Conservation (phyloP, 148 eudicot genomes). For the Rhododendron kiyosumense region DNA sequence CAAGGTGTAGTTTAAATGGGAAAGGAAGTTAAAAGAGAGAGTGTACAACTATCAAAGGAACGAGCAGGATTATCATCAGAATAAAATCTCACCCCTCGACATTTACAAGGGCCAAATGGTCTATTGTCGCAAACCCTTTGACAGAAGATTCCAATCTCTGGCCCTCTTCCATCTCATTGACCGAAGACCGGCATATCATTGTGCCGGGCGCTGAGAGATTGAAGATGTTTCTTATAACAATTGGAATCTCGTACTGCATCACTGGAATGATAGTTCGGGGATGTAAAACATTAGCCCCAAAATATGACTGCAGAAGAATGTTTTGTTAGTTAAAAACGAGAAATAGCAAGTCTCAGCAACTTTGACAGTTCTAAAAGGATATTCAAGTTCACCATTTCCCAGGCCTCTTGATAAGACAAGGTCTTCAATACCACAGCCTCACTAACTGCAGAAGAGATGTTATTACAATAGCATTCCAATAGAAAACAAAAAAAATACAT, state of each 20-base stretch:
- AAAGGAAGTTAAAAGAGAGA: constrained; percentile 3
- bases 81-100: constrained; percentile 81
- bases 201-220: constrained; percentile 91
- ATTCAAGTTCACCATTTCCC: constrained; percentile 80
- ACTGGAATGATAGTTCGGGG: constrained; percentile 98
- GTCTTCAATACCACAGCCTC: constrained; percentile 87
- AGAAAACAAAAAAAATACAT: neutral
- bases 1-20: constrained; percentile 11
- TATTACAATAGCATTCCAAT: constrained; percentile 10
- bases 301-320: constrained; percentile 73
- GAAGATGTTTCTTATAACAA: constrained; percentile 93
- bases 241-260: constrained; percentile 88
- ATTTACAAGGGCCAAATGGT: constrained; percentile 88
- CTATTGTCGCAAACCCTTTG: constrained; percentile 98
- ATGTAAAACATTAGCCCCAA: constrained; percentile 98
- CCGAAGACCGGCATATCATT: constrained; percentile 62
- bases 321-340: neutral
- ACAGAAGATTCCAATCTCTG: constrained; percentile 57
- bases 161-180: constrained; percentile 38
- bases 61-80: neutral
- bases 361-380: constrained; percentile 5
- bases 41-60: neutral
- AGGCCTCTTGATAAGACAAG: constrained; percentile 96
- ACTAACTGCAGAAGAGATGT: constrained; percentile 56
- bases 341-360: neutral